phyloP scores from a whole-genome alignment of 768 basidiomycete species.

The Mycena indigotica region DNA sequence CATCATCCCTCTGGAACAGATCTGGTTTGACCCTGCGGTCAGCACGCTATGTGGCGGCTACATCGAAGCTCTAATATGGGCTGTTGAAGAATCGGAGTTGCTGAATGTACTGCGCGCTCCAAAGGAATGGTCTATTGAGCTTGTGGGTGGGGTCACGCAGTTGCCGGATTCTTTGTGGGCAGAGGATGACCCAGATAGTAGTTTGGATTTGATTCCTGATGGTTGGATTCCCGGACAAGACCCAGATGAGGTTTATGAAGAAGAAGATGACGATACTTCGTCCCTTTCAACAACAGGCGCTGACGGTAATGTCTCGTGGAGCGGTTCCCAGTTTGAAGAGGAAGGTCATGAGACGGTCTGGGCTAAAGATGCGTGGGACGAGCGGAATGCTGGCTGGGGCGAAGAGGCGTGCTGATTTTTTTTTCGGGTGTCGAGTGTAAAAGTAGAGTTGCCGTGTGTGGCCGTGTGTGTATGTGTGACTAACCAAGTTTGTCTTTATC shows the following conservation, averaged over 20 bases:
- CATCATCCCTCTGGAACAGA: conserved; percentile 50
- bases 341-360: not conserved
- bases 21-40: conserved; percentile 54
- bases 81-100: conserved; percentile 45
- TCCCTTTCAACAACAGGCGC: conserved; percentile 34
- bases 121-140: conserved; percentile 47
- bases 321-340: conserved; percentile 40
- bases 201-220: conserved; percentile 43
- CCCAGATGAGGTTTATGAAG: conserved; percentile 31
- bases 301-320: conserved; percentile 46
- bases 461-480: too few species aligned
- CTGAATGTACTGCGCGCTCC: conserved; percentile 41
- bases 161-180: conserved; percentile 32
- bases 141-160: conserved; percentile 40
- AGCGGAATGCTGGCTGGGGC: not conserved
- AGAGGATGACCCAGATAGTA: conserved; percentile 27
- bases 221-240: conserved; percentile 50
- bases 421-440: too few species aligned
- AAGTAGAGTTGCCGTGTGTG: too few species aligned
- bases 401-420: not conserved
- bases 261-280: conserved; percentile 25
- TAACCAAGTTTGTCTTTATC: too few species aligned
- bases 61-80: conserved; percentile 55
- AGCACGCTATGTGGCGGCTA: conserved; percentile 58
- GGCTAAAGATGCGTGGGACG: not conserved